These are phyloP conservation scores for Boletus smithii DNA, from an alignment of 1,284 basidiomycete genomes.

Conservation along the genomic window DNA sequence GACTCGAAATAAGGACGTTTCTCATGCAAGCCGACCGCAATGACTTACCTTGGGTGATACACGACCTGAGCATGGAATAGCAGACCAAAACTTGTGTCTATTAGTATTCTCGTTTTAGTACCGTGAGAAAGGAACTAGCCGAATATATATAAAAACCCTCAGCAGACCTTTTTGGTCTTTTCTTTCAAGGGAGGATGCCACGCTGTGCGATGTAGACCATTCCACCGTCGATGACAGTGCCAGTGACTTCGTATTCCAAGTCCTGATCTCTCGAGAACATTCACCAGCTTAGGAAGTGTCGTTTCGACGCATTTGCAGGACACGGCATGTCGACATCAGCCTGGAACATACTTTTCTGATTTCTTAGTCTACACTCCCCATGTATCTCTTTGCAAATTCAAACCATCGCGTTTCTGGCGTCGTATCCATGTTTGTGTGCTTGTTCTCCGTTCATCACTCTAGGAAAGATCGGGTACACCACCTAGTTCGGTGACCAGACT, in stretches of 20 bases:
- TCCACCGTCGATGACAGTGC: constrained; percentile 48
- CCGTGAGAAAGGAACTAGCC: constrained; percentile 24
- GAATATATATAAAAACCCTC: constrained; percentile 25
- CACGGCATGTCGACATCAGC: constrained; percentile 48
- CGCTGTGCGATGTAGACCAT: constrained; percentile 43
- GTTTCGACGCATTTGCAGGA: constrained; percentile 43
- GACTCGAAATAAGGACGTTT: neutral
- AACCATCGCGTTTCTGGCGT: neutral
- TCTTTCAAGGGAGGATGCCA: constrained; percentile 43
- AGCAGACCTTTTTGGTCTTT: neutral
- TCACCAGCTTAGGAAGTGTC: constrained; percentile 51
- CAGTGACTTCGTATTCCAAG: constrained; percentile 40
- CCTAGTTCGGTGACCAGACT: too few species aligned
- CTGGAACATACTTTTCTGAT: constrained; percentile 38
- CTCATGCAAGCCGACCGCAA: neutral
- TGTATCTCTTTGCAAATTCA: constrained; percentile 2
- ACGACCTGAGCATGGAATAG: constrained; percentile 36
- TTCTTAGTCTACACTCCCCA: neutral
- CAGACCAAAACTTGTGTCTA: neutral
- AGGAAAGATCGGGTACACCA: neutral
- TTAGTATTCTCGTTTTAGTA: neutral
- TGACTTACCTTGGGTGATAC: constrained; percentile 33
- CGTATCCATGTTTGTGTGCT: neutral
- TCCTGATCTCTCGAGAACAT: constrained; percentile 46
- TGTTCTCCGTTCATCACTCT: too few species aligned